Evolutionary conservation across 1,284 basidiomycete species (phyloP).

Genomic region (Microbotryum violaceum): DNA sequence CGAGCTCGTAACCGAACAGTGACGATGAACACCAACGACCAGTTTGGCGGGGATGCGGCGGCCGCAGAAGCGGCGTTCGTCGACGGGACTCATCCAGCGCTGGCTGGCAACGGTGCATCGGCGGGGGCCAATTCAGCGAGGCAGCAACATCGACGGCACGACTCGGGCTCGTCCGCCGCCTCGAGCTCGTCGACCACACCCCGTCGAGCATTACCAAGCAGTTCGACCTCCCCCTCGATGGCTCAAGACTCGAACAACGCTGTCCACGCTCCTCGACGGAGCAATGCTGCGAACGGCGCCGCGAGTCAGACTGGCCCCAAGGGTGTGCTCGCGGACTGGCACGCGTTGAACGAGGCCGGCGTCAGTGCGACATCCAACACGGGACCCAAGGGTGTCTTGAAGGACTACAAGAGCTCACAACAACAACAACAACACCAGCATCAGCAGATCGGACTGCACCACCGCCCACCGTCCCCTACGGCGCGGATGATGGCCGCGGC

Average conservation of each 20-base stretch:
- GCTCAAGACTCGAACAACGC: constrained; percentile 16
- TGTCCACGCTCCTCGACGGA: neutral
- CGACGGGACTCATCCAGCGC: constrained; percentile 30
- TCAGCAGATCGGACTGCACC: no score
- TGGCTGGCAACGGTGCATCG: constrained; percentile 15
- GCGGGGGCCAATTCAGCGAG: constrained; percentile 13
- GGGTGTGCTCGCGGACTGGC: constrained; percentile 34
- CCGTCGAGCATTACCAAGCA: neutral
- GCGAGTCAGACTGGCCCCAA: constrained; percentile 36
- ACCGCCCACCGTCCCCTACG: no score
- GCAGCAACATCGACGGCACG: neutral
- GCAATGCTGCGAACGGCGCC: neutral
- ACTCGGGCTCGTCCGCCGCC: neutral
- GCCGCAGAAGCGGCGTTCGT: constrained; percentile 24
- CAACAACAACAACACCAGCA: no score
- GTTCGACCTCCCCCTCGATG: neutral
- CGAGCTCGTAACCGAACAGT: neutral
- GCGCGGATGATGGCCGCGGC: no score
- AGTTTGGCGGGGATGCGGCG: neutral
- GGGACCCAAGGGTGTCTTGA: constrained; percentile 31
- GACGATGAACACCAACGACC: constrained; percentile 1
- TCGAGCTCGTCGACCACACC: neutral
- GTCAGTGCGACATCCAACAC: constrained; percentile 21
- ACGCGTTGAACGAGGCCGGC: constrained; percentile 8
- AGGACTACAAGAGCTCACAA: constrained; percentile 15